Conservation (phyloP, 306 rosid species). For the Trifolium dubium region DNA sequence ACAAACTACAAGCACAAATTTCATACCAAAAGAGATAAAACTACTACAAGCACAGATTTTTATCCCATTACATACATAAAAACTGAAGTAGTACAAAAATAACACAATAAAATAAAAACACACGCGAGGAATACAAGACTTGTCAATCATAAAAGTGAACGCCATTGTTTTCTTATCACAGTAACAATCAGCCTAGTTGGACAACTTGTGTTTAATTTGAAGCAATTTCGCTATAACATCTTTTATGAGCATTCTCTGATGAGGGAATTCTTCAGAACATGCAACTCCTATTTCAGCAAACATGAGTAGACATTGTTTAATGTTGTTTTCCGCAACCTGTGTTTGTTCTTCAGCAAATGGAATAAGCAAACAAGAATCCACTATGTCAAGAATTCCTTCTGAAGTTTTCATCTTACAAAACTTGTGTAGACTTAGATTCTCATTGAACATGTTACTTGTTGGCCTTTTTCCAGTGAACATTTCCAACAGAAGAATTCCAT, state of each 20-base stretch:
- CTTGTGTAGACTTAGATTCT: conserved; percentile 22
- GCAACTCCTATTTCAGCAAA: conserved; percentile 45
- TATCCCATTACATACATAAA: no score
- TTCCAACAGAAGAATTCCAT: conserved; percentile 34
- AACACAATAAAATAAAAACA: no score
- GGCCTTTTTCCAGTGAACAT: conserved; percentile 39
- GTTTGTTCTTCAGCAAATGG: background rate
- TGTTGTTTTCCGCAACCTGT: background rate
- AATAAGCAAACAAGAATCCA: conserved; percentile 4
- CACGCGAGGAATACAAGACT: no score
- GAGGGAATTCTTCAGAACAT: conserved; percentile 32
- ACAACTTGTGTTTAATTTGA: conserved; percentile 20
- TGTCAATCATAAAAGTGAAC: background rate
- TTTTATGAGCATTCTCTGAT: conserved; percentile 21
- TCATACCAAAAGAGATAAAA: no score
- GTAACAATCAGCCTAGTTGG: background rate
- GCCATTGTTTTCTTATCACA: background rate
- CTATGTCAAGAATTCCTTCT: conserved; percentile 13
- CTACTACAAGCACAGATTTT: no score
- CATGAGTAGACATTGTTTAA: conserved; percentile 1
- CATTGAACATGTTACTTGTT: conserved; percentile 26
- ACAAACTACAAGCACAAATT: no score
- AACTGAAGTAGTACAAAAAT: no score
- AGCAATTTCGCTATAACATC: conserved; percentile 24
- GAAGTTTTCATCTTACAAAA: conserved; percentile 26